Conservation (phyloP, 371 early-diverging fungal genomes). For the Rhizopus arrhizus region DNA sequence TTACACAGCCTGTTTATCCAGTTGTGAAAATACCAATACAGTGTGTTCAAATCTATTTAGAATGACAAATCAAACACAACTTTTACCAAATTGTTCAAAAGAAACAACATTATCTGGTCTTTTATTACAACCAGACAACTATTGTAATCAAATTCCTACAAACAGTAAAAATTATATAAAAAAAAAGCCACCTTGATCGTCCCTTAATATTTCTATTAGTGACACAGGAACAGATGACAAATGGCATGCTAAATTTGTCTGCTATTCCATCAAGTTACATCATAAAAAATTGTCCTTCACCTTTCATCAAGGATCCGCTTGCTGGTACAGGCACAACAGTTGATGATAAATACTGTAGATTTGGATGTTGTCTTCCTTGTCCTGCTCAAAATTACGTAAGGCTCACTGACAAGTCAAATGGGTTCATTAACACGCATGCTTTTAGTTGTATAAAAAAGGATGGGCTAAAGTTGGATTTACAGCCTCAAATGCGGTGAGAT, state of each 20-base stretch:
- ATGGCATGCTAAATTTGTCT: conserved; percentile 17
- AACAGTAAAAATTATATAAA: conserved; percentile 19
- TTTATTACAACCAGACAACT: conserved; percentile 17
- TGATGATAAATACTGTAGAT: conserved; percentile 16
- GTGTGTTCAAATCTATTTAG: conserved; percentile 15
- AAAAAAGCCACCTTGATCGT: not conserved
- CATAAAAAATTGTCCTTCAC: conserved; percentile 23
- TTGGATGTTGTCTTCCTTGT: conserved; percentile 34
- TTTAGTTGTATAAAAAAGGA: conserved; percentile 52
- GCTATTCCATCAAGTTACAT: conserved; percentile 22
- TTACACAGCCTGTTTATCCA: conserved; percentile 18
- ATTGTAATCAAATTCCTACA: conserved; percentile 25
- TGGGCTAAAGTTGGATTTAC: conserved; percentile 53
- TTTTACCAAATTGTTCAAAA: conserved; percentile 24
- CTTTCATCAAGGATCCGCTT: conserved; percentile 25
- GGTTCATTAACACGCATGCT: not conserved
- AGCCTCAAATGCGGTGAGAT: conserved; percentile 56
- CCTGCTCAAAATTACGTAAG: conserved; percentile 32
- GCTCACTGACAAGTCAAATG: not conserved
- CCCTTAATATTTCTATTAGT: conserved; percentile 13
- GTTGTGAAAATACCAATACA: conserved; percentile 12
- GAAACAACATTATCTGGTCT: conserved; percentile 5
- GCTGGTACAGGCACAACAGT: conserved; percentile 3
- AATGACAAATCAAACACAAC: conserved; percentile 1
- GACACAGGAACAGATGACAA: conserved; percentile 16